These are phyloP conservation scores for Asterella californica DNA, from an alignment of 225 moss, liverwort and hornwort genomes.

Conservation along the genomic window DNA sequence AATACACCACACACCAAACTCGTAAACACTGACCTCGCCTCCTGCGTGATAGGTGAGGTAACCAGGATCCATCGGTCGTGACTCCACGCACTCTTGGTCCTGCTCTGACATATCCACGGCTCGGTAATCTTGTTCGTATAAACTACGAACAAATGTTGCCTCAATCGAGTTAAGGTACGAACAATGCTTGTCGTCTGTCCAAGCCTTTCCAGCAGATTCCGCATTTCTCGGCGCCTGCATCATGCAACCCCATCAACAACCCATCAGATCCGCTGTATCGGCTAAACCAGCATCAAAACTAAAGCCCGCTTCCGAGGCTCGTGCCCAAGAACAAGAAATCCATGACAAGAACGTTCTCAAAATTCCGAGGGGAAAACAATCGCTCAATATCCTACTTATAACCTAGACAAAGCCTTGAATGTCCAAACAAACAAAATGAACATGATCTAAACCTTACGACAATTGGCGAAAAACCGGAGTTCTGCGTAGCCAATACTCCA, in stretches of 20 bases:
- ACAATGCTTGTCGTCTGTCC: constrained; percentile 51
- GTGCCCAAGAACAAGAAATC: too few relatives aligned
- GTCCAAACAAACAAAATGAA: too few relatives aligned
- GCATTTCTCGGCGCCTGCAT: constrained; percentile 30
- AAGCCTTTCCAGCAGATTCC: constrained; percentile 35
- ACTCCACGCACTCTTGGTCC: constrained; percentile 49
- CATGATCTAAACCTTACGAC: too few relatives aligned
- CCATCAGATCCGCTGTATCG: neutral
- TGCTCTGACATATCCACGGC: constrained; percentile 26
- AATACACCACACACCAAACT: neutral
- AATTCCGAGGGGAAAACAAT: neutral
- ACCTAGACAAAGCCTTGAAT: too few relatives aligned
- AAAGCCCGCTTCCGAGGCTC: too few relatives aligned
- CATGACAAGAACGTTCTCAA: too few relatives aligned
- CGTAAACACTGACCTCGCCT: constrained; percentile 26
- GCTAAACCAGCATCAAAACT: neutral
- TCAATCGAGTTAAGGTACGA: constrained; percentile 46
- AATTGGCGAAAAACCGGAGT: too few relatives aligned
- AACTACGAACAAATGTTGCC: constrained; percentile 44
- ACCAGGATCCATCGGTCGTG: constrained; percentile 32
- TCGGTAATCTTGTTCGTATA: constrained; percentile 35
- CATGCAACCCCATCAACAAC: neutral
- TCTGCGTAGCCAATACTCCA: too few relatives aligned
- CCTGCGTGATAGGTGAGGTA: constrained; percentile 15
- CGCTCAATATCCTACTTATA: too few relatives aligned